Evolutionary conservation across 108 stramenopile species (phyloP), one percentile per base, ranked within the genome.

Genomic region (Pseudonitzschia multiseries): DNA sequence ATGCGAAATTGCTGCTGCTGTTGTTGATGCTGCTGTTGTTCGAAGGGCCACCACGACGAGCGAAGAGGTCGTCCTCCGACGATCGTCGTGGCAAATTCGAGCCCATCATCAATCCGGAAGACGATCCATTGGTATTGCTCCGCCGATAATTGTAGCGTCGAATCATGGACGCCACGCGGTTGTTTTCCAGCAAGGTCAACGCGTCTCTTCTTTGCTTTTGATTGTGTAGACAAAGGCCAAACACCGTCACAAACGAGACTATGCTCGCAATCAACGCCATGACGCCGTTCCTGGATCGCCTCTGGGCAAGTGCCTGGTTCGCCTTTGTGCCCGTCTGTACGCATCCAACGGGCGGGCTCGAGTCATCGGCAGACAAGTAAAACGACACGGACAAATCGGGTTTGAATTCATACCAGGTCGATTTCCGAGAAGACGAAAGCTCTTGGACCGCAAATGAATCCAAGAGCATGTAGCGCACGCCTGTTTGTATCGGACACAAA

Each of bases 141-240:
- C 20, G 12, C 20, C 57, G 57, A 59, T 59, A 59, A 14, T 32
- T 28, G 31, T 59, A 31, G 1, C 57, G 27, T 24, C 57, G 57
- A 24, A 59, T 59, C 29, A 59, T 59, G 13, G 57, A 59, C 14
- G 57, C 57, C 57, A 59, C 31, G 31, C 57, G 57, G 31, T 32
- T 59, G 57, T 28, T 59, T 24, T 32, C 13, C 2, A 32, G 13
- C 17, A 59, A 8, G 18, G 12, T 15, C 29, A 9, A 1, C 8
- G 27, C 57, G 1, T 59, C 8, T 20, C 22, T 28, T 59, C 57
- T 13, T 32, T 59, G 57, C 29, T 32, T 59, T 15, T 59, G 31
- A 15, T 32, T 28, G 31, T 59, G 57, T 1, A 59, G 27, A 20
- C 57, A 59, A 10, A 59, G 57, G 27, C 29, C 57, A 59, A 59